Conservation (phyloP, 192 early-diverging fungal species). For the Lobulomyces angularis region DNA sequence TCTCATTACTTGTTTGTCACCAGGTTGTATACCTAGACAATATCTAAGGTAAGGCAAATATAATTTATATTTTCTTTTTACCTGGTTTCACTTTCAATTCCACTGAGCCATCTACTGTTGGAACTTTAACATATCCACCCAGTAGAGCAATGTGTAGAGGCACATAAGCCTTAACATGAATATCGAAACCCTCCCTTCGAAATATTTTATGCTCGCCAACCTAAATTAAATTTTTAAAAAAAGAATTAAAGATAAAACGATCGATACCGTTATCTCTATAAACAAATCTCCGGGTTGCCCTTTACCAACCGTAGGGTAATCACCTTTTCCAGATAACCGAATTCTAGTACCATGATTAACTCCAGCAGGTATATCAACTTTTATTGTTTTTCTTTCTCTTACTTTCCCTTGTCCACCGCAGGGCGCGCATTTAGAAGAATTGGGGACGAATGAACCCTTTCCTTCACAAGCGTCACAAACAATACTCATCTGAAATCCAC, state of each 20-base stretch:
- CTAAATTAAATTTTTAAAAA: slow-evolving; percentile 36
- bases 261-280: slow-evolving; percentile 58
- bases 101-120: slow-evolving; percentile 91
- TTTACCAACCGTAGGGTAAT: slow-evolving; percentile 59
- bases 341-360: slow-evolving; percentile 74
- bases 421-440: slow-evolving; percentile 53
- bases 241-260: slow-evolving; percentile 5
- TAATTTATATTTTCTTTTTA: too few relatives aligned
- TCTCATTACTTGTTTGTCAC: slow-evolving; percentile 67
- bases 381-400: slow-evolving; percentile 53
- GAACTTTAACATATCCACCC: slow-evolving; percentile 74
- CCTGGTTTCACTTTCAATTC: slow-evolving; percentile 75
- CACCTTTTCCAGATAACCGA: slow-evolving; percentile 64
- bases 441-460: slow-evolving; percentile 54
- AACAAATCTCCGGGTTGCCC: slow-evolving; percentile 74
- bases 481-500: slow-evolving; percentile 83
- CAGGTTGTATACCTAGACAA: slow-evolving; percentile 86
- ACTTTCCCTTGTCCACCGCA: slow-evolving; percentile 78
- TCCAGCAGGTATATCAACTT: slow-evolving; percentile 72
- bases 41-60: too few relatives aligned
- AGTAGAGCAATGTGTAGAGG: slow-evolving; percentile 80
- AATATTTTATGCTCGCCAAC: slow-evolving; percentile 47
- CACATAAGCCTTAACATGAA: slow-evolving; percentile 59
- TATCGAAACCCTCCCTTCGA: slow-evolving; percentile 66
- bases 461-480: slow-evolving; percentile 77